Base-by-base conservation (phyloP, 2,329 filamentous ascomycete genomes). In the Cyphellophora attinorum region DNA sequence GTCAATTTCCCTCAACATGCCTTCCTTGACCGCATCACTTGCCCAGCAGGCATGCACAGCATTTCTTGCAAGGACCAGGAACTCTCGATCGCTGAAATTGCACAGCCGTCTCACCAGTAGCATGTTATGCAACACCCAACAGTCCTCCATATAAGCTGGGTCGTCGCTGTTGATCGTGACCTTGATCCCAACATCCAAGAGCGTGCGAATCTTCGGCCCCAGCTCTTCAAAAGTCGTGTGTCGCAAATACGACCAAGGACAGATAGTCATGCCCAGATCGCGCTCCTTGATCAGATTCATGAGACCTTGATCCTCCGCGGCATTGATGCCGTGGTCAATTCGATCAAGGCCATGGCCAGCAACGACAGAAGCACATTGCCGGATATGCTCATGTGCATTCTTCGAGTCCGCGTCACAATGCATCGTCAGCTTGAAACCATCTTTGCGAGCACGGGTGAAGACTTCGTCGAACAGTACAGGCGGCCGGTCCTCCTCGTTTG, bases 381-480 rank as follows among this genome's bases (percentile, higher is more conserved):
- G 47, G n/a, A 66, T 56, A 37, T 70, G 62, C 21, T 57, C 59
- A 15, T 57, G 58, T 0, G 63, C 59, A 36, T 68, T 63, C 37
- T 65, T 61, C 38, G 68, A 61, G 23, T 61, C 65, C 19, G 68
- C 62, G 37, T 70, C 67, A 46, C 64, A 68, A 34, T 70, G 67
- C 45, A 60, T 61, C 3, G 67, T 70, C 8, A 65, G 50, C 27
- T 61, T 57, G 34, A 66, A 53, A 0, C 64, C 62, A 18, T 66
- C 61, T 6, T 33, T 34, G 34, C 50, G 44, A 62, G 63, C 63
- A 13, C 50, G 44, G 6, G 37, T 40, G 34, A 61, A 70, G 0
- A 55, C 52, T 11, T 55, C 44, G 31, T 65, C 60, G 40, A 70
- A 69, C 17, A 68, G 50, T 31, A 53, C 49, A 0, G 64, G 64